Evolutionary conservation across 305 asterid species (phyloP), one percentile per base, ranked within the genome.

Genomic region (Andrographis paniculata): DNA sequence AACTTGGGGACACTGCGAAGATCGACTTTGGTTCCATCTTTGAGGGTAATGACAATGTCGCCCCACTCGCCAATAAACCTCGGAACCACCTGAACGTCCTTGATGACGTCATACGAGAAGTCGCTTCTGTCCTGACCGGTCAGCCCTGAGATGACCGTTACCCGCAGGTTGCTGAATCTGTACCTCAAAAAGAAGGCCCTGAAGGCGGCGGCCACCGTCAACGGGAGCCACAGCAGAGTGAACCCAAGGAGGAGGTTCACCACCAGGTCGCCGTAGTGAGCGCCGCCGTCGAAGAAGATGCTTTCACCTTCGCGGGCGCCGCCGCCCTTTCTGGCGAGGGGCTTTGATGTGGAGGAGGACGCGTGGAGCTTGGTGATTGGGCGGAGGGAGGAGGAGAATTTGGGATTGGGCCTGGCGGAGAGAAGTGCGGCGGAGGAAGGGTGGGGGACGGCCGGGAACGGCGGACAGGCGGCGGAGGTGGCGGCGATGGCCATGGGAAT

Each of bases 51-150:
- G 67, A 89, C 68, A 45, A 89, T 71, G 49, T 89, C 96, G 39
- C 98, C 96, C 98, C 98, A 89, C 63, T 86, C 96, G 0, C 98
- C 98, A 20, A 86, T 78, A 56, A 89, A 78, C 67, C 98, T 74
- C 0, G 98, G 98, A 1, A 89, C 98, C 39, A 82, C 96, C 71
- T 86, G 92, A 24, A 91, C 96, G 46, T 91, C 95, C 50, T 61
- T 80, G 17, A 91, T 68, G 44, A 82, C 96, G 41, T 74, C 68
- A 37, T 89, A 91, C 1, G 88, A 69, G 23, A 91, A 91, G 56
- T 91, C 98, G 36, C 88, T 82, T 35, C 98, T 63, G 39, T 86
- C 98, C 68, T 80, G 84, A 20, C 96, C 95, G 7, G 95, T 87
- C 35, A 84, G 63, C 45, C 97, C 95, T 6, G 98, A 91, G 3